These are phyloP conservation scores for Tetraselmis chui DNA, from an alignment of 139 green algal genomes.

Conservation along the genomic window DNA sequence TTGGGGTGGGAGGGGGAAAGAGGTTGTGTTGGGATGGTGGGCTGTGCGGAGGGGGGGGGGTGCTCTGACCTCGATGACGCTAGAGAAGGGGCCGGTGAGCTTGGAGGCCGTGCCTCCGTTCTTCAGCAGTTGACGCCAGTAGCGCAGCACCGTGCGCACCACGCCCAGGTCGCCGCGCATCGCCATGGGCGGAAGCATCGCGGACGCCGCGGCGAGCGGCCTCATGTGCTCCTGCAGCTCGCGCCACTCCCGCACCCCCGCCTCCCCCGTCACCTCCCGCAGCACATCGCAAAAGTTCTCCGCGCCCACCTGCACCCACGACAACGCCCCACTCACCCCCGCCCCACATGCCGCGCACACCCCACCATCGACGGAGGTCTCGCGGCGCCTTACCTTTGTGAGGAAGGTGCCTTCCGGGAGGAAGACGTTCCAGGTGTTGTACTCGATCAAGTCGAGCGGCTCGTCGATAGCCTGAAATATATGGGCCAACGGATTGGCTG, in stretches of 20 bases:
- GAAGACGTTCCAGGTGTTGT: constrained; percentile 92
- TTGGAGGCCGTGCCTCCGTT: constrained; percentile 34
- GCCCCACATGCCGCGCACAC: neutral
- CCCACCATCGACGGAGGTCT: neutral
- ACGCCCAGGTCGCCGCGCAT: constrained; percentile 54
- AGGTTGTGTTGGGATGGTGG: too few relatives aligned
- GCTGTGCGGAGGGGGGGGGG: neutral
- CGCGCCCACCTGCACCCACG: constrained; percentile 48
- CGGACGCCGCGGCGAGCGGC: constrained; percentile 68
- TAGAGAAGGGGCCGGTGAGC: constrained; percentile 78
- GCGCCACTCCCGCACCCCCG: constrained; percentile 45
- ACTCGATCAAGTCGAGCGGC: constrained; percentile 69
- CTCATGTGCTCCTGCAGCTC: constrained; percentile 53
- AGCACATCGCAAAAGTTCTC: constrained; percentile 68
- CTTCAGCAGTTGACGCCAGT: constrained; percentile 56
- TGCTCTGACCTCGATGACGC: constrained; percentile 29
- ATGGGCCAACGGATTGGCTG: constrained; percentile 74
- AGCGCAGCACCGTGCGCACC: constrained; percentile 62
- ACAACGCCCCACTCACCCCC: constrained; percentile 9
- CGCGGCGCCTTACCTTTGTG: constrained; percentile 34
- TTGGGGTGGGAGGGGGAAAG: too few relatives aligned
- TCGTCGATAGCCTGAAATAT: constrained; percentile 76
- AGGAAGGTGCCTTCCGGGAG: constrained; percentile 86
- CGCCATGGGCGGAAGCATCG: constrained; percentile 75
- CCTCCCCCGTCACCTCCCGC: constrained; percentile 27